These are phyloP conservation scores for Kalaharituber pfeilii DNA, from an alignment of 2,329 filamentous ascomycete species.

Conservation along the genomic window DNA sequence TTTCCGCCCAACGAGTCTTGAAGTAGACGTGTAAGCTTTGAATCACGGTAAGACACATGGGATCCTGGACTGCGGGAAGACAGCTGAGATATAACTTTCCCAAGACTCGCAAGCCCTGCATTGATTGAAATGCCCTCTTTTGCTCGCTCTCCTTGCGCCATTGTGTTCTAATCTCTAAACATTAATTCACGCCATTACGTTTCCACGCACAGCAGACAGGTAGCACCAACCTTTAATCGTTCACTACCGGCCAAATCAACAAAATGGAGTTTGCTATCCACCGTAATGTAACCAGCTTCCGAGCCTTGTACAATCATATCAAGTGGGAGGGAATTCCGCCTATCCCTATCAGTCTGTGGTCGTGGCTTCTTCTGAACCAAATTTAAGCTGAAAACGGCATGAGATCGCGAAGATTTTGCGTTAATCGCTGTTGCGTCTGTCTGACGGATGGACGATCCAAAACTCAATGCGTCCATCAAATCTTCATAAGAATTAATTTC, in stretches of 20 bases:
- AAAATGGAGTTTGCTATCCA: slow-evolving; percentile 97
- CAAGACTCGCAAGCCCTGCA: slow-evolving; percentile 78
- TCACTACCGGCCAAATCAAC: slow-evolving; percentile 96
- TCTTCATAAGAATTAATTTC: slow-evolving; percentile 85
- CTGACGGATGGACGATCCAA: slow-evolving; percentile 84
- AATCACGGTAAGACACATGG: slow-evolving; percentile 94
- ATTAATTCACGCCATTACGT: too few relatives aligned
- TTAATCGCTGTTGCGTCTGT: slow-evolving; percentile 96
- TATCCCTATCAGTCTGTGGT: slow-evolving; percentile 46
- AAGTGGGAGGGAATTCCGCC: slow-evolving; percentile 69
- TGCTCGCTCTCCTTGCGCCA: slow-evolving; percentile 81
- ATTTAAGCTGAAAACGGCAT: slow-evolving; percentile 92
- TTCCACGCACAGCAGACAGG: too few relatives aligned
- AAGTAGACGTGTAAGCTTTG: slow-evolving; percentile 81
- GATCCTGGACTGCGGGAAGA: slow-evolving; percentile 74
- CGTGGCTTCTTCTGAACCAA: slow-evolving; percentile 59
- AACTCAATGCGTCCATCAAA: slow-evolving; percentile 71
- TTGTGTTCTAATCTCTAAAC: slow-evolving; percentile 60
- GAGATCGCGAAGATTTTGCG: slow-evolving; percentile 89
- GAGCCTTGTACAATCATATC: slow-evolving; percentile 55
- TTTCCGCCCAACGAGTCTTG: slow-evolving; percentile 95
- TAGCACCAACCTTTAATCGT: slow-evolving; percentile 52
- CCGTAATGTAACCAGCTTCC: slow-evolving; percentile 51
- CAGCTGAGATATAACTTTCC: slow-evolving; percentile 95
- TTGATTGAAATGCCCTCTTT: slow-evolving; percentile 98